Evolutionary conservation across 768 basidiomycete genomes (phyloP).

Genomic region (Zangia roseola): DNA sequence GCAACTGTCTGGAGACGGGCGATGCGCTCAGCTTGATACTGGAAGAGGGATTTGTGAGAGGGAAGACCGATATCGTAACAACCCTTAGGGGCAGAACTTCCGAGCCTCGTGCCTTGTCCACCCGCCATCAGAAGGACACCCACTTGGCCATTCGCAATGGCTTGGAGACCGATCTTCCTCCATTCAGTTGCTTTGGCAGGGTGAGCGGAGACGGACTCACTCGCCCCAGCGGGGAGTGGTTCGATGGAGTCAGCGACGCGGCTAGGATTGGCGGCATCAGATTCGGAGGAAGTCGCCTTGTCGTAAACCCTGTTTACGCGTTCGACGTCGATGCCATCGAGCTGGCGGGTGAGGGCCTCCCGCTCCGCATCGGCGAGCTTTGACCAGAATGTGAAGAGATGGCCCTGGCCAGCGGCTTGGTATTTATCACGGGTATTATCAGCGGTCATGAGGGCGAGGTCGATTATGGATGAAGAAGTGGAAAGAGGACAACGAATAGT

Average conservation of each 20-base stretch:
- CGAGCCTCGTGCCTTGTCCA: constrained; percentile 94
- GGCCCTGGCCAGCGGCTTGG: constrained; percentile 79
- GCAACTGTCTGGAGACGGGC: constrained; percentile 78
- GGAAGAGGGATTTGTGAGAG: constrained; percentile 91
- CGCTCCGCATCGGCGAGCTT: constrained; percentile 66
- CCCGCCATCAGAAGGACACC: constrained; percentile 98
- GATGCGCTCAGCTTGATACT: constrained; percentile 97
- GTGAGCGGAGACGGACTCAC: constrained; percentile 57
- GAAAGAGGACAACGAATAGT: background rate
- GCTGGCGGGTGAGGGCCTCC: constrained; percentile 61
- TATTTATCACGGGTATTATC: constrained; percentile 62
- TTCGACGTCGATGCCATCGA: constrained; percentile 78
- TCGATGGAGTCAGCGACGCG: constrained; percentile 55
- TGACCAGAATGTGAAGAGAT: constrained; percentile 87
- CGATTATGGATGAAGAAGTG: background rate
- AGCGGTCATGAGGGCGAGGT: constrained; percentile 44
- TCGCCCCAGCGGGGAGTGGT: constrained; percentile 77
- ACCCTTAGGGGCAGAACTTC: constrained; percentile 91
- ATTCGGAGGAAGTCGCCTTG: constrained; percentile 70
- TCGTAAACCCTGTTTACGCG: constrained; percentile 89
- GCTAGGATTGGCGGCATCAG: constrained; percentile 41
- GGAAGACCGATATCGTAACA: constrained; percentile 97
- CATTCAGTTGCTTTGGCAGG: constrained; percentile 65
- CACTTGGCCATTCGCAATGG: constrained; percentile 79
- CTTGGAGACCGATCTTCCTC: constrained; percentile 75